Evolutionary conservation across 495 filamentous ascomycete species (phyloP), one percentile per base, ranked within the genome.

Genomic region (Filosporella fistucella): DNA sequence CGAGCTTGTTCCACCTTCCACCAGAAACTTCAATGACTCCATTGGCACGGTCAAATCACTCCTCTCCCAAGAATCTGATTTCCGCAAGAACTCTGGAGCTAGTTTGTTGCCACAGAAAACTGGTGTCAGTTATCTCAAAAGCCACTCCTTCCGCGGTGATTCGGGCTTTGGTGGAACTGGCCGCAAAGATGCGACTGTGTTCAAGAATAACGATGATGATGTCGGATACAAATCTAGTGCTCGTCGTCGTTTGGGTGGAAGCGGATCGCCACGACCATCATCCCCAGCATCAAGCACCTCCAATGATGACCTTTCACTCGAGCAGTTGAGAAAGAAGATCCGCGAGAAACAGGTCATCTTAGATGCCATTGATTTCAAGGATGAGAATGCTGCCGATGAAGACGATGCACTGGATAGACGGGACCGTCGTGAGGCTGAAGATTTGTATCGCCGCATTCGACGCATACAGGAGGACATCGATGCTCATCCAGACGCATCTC

Each of bases 381-480:
- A 97, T 54, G 91, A 96, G 65, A 88, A 87, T 61, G 75, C 79
- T 37, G 81, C 78, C 2, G 94, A 97, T 56, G 86, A 96, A 62
- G 93, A 97, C 52, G 93, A 96, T 51, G 83, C 83, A 16, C 76
- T 96, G 21, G 94, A 97, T 59, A 82, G 93, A 36, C 80, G 84
- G 46, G 94, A 99, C 64, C 80, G 89, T 43, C 83, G 88, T 20
- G 94, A 96, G 52, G 88, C 90, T 16, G 94, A 97, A 48, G 91
- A 95, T 52, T 79, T 99, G 4, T 96, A 96, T 67, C 80, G 88
- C 32, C 85, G 93, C 16, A 89, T 97, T 52, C 78, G 94, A 42
- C 80, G 89, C n/a, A 79, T 96, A 21, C 94, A 99, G 63, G 94
- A 96, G 54, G 94, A 99, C 54, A 95, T 99, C 56, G 91, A 97